Evolutionary conservation across 78 protist species (phyloP).

Genomic region (Cavenderia fasciculata): DNA sequence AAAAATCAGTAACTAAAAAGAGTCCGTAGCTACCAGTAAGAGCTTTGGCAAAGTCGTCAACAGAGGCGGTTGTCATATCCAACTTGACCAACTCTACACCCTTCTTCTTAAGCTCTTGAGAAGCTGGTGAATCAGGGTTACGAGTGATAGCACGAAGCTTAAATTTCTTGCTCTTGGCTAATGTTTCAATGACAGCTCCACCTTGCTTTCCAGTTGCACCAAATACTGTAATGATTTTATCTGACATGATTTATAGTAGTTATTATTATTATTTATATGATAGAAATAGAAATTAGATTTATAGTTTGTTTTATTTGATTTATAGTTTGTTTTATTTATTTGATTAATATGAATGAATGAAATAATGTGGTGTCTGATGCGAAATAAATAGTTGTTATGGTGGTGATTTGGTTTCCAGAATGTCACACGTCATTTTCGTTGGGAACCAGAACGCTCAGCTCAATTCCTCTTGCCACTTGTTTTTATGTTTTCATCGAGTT

Average conservation of each 20-base stretch:
- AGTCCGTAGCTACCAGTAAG: slow-evolving; percentile 8
- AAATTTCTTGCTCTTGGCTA: not conserved
- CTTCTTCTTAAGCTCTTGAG: not conserved
- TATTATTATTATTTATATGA: too few species aligned
- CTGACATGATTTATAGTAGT: not conserved
- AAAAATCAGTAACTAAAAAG: slow-evolving; percentile 26
- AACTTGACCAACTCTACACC: slow-evolving; percentile 22
- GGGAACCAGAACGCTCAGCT: too few species aligned
- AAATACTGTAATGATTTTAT: slow-evolving; percentile 29
- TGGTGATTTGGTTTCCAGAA: too few species aligned
- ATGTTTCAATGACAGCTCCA: not conserved
- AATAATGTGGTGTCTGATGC: too few species aligned
- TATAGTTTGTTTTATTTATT: too few species aligned
- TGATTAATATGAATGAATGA: too few species aligned
- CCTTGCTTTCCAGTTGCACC: slow-evolving; percentile 45
- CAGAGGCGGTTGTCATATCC: not conserved
- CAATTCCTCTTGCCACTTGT: too few species aligned
- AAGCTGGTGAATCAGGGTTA: not conserved
- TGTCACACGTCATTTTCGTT: too few species aligned
- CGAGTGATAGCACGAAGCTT: slow-evolving; percentile 42
- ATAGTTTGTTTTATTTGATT: too few species aligned
- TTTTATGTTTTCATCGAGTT: too few species aligned
- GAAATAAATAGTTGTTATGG: too few species aligned
- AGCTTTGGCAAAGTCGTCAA: not conserved
- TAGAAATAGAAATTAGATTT: too few species aligned